Conservation (phyloP, 345 rosid species). For the Mercurialis annua region DNA sequence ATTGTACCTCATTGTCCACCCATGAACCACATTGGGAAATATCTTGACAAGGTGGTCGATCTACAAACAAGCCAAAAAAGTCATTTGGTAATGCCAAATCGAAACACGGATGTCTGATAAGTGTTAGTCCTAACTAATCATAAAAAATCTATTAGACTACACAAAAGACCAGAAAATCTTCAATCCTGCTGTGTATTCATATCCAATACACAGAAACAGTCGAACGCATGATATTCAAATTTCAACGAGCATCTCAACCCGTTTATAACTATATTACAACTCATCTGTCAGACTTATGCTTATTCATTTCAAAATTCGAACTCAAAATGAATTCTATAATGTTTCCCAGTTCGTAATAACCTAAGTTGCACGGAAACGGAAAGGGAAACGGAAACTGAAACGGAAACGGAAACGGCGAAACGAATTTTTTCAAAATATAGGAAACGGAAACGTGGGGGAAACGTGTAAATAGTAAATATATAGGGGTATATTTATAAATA, state of each 20-base stretch:
- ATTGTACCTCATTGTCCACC: slow-evolving; percentile 69
- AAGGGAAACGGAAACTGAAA: too few species aligned
- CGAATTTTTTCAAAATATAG: too few species aligned
- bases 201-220: background rate
- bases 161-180: background rate
- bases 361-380: too few species aligned
- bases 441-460: too few species aligned
- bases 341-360: background rate
- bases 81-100: background rate
- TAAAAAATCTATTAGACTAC: too few species aligned
- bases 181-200: background rate
- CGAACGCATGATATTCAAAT: background rate
- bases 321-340: background rate
- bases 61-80: slow-evolving; percentile 29
- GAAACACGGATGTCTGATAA: background rate
- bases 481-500: too few species aligned
- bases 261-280: background rate
- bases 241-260: background rate
- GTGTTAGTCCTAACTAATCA: too few species aligned
- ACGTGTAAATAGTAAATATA: too few species aligned
- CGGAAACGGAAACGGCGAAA: too few species aligned
- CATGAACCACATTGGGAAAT: slow-evolving; percentile 66
- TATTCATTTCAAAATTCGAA: background rate
- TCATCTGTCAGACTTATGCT: too few species aligned
- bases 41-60: slow-evolving; percentile 60